phyloP scores from a whole-genome alignment of 371 early-diverging fungal species.

The Capniomyces stellatus region DNA sequence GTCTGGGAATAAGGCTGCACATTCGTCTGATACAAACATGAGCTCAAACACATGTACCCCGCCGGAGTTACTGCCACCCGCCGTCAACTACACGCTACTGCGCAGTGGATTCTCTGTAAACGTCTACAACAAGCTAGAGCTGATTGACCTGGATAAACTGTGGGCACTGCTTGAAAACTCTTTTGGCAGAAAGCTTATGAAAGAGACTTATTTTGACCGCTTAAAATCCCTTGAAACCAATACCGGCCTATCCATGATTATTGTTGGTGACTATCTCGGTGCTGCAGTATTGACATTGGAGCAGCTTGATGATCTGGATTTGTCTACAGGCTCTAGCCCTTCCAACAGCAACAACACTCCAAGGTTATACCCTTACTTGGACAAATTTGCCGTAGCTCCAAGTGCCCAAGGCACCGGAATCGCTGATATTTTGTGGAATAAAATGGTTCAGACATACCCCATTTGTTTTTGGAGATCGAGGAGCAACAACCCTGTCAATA shows the following conservation, averaged over 20 bases:
- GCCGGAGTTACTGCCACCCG: too few relatives aligned
- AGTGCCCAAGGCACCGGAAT: constrained; percentile 77
- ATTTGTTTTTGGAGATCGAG: constrained; percentile 74
- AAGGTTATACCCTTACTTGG: constrained; percentile 38
- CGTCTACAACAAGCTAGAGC: constrained; percentile 27
- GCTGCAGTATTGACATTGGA: constrained; percentile 52
- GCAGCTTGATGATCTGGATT: too few relatives aligned
- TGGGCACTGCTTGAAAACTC: constrained; percentile 49
- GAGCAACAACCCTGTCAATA: constrained; percentile 76
- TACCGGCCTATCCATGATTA: constrained; percentile 38
- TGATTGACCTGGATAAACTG: constrained; percentile 28
- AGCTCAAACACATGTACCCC: too few relatives aligned
- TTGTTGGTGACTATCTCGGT: constrained; percentile 80
- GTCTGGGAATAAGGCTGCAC: too few relatives aligned
- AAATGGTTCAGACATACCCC: constrained; percentile 46
- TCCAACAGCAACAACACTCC: background rate
- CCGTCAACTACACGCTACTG: constrained; percentile 43
- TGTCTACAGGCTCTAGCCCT: too few relatives aligned
- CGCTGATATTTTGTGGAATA: constrained; percentile 82
- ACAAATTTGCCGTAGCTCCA: constrained; percentile 84
- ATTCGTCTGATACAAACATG: too few relatives aligned
- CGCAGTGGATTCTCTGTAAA: constrained; percentile 54
- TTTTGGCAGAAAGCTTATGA: constrained; percentile 48
- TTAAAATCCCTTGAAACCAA: constrained; percentile 20
- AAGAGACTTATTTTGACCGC: constrained; percentile 37